A percentile compares a stretch with the other conserved stretches of the same genome.
Conservation (phyloP, 2,329 filamentous ascomycete species). For the Sphaerulina musiva region DNA sequence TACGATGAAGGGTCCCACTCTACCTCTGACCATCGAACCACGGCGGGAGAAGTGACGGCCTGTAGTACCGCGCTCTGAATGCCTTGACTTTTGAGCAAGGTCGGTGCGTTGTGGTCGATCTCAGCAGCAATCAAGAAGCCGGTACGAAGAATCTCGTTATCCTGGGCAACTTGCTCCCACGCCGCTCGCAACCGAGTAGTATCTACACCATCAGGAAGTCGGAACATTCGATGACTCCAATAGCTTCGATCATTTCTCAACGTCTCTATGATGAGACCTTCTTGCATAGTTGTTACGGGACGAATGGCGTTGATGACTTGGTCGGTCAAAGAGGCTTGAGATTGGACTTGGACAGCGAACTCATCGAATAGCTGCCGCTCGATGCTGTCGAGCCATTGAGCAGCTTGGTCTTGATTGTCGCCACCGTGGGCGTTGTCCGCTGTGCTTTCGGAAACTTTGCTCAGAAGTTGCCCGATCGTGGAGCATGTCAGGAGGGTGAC, state of each 20-base stretch:
- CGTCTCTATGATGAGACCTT: slow-evolving; percentile 2
- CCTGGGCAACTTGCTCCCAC: not conserved
- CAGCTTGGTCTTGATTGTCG: not conserved
- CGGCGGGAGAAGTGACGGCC: not conserved
- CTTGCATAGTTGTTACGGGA: not conserved
- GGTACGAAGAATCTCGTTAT: not conserved
- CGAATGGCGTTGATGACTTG: not conserved
- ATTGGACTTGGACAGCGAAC: not conserved
- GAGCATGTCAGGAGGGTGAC: not conserved
- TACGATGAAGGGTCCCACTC: not conserved
- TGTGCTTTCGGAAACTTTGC: not conserved
- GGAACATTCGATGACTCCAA: slow-evolving; percentile 5
- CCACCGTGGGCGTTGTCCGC: not conserved
- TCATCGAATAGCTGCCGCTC: not conserved
- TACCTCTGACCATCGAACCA: not conserved
- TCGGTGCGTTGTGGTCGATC: not conserved
- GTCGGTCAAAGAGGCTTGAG: not conserved
- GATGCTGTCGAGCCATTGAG: not conserved
- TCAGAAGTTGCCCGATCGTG: not conserved
- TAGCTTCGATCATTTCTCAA: slow-evolving; percentile 7
- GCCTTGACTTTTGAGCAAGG: not conserved
- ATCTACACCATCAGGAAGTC: not conserved
- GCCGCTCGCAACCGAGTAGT: not conserved
- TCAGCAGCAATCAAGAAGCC: not conserved
- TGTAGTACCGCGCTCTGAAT: not conserved